A percentile compares a stretch with the other conserved stretches of the same genome.
Conservation (phyloP, 1,139 yeast genomes). For the Kodamaea ohmeri region DNA sequence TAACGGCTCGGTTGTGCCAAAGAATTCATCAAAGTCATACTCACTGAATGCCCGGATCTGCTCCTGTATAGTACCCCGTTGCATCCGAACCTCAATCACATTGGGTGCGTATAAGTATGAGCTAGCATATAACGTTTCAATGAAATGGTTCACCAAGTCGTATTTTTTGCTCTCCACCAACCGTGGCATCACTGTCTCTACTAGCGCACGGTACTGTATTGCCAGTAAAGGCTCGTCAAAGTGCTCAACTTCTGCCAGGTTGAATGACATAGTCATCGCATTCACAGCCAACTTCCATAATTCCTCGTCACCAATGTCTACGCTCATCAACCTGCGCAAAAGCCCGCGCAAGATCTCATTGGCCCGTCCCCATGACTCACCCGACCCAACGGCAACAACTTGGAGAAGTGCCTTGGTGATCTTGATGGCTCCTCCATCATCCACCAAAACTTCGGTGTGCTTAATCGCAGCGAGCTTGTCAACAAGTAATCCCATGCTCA, state of each 20-base stretch:
- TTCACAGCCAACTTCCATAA: constrained; percentile 48
- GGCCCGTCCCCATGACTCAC: constrained; percentile 44
- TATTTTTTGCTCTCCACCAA: constrained; percentile 23
- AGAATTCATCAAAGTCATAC: constrained; percentile 27
- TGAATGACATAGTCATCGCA: constrained; percentile 42
- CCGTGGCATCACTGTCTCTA: constrained; percentile 40
- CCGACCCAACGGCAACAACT: constrained; percentile 24
- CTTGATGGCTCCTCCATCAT: constrained; percentile 45
- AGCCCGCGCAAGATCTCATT: constrained; percentile 30
- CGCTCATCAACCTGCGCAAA: constrained; percentile 19
- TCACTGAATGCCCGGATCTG: constrained; percentile 20
- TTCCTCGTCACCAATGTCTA: constrained; percentile 22
- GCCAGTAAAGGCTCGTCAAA: constrained; percentile 49
- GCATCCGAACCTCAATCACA: constrained; percentile 32
- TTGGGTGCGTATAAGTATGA: constrained; percentile 53
- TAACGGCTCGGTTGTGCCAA: constrained; percentile 35
- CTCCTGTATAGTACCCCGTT: constrained; percentile 8
- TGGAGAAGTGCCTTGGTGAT: constrained; percentile 19
- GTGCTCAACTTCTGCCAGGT: constrained; percentile 22
- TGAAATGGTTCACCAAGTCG: constrained; percentile 38
- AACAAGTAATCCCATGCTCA: constrained; percentile 44
- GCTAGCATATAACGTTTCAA: constrained; percentile 28
- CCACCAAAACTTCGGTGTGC: constrained; percentile 35
- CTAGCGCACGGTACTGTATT: constrained; percentile 43
- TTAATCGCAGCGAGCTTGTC: constrained; percentile 30